Base-by-base conservation (phyloP, 2,329 filamentous ascomycete genomes). In the Blastomyces silverae region DNA sequence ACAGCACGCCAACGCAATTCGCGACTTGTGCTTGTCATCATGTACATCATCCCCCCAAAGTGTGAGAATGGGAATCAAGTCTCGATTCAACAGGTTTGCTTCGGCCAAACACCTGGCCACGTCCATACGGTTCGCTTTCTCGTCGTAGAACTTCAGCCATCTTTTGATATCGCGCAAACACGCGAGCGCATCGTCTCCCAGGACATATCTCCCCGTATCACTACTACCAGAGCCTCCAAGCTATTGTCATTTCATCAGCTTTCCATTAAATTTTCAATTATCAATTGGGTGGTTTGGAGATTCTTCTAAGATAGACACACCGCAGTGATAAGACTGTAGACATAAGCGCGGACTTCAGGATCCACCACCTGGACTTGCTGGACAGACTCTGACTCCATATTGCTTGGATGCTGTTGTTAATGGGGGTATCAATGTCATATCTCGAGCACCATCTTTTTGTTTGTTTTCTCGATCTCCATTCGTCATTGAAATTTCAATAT, bases 71-170 rank as follows among this genome's bases (percentile, higher is more conserved):
- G 93, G 91, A 64, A 97, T 81, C 64, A 99, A 79, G 76, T 99
- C 94, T 61, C 91, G 90, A 73, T 89, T 89, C 64, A 97, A 85
- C n/a, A 99, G 78, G 73, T 97, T 97, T 56, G 92, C 89, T 76
- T 97, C 92, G 73, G 91, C 88, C 70, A 97, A 82, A 75, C 92
- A 97, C 78, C 94, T 85, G 67, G 93, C 92, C 66, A 99, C 94
- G 74, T 99, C 94, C 82, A 96, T 89, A 69, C 93, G 89, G 74
- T 96, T 95, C 69, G 89, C 87, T 75, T 95, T 95, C 74, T 96
- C 90, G 76, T 97, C 92, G 81, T 94, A 94, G 68, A 96, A 86
- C 70, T 91, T 92, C 70, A 99, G 84, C 94, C 94, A 99, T 85
- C 89, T 89, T 74, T 94, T 93, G 64, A 99, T 83, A 78, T 99